Evolutionary conservation across 1,284 basidiomycete genomes (phyloP).

Genomic region (Ceratobasidium sp.): DNA sequence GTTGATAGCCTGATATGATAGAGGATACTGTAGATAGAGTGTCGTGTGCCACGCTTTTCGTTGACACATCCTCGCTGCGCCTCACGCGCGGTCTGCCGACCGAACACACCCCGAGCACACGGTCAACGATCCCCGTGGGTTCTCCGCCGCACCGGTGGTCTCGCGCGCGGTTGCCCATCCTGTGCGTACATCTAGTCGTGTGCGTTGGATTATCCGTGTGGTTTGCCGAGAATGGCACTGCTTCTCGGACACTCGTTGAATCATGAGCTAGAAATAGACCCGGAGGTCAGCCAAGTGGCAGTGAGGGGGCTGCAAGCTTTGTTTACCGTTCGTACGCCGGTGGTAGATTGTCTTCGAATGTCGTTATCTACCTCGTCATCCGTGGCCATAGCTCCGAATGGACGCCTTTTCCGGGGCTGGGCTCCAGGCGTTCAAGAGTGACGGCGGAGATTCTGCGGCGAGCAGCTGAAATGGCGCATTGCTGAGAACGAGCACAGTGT

Average conservation of each 20-base stretch:
- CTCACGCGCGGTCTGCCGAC: slow-evolving; percentile 4
- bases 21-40: slow-evolving; percentile 17
- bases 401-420: slow-evolving; percentile 3
- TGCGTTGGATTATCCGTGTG: neutral
- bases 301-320: neutral
- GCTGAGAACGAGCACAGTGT: too few species aligned
- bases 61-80: neutral
- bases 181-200: slow-evolving; percentile 11
- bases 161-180: neutral
- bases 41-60: slow-evolving; percentile 13
- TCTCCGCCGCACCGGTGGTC: slow-evolving; percentile 4
- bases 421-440: neutral
- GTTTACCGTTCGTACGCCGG: neutral
- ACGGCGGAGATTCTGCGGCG: slow-evolving; percentile 31
- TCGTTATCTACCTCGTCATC: neutral
- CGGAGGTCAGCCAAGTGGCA: slow-evolving; percentile 7
- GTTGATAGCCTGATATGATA: slow-evolving; percentile 16
- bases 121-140: neutral
- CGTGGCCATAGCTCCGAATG: slow-evolving; percentile 20
- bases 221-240: neutral
- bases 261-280: slow-evolving; percentile 13
- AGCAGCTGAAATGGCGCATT: slow-evolving; percentile 36
- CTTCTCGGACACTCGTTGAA: slow-evolving; percentile 9
- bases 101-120: slow-evolving; percentile 10
- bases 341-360: slow-evolving; percentile 4